Evolutionary conservation across 108 stramenopile genomes (phyloP).

Genomic region (Parietichytrium sp.): DNA sequence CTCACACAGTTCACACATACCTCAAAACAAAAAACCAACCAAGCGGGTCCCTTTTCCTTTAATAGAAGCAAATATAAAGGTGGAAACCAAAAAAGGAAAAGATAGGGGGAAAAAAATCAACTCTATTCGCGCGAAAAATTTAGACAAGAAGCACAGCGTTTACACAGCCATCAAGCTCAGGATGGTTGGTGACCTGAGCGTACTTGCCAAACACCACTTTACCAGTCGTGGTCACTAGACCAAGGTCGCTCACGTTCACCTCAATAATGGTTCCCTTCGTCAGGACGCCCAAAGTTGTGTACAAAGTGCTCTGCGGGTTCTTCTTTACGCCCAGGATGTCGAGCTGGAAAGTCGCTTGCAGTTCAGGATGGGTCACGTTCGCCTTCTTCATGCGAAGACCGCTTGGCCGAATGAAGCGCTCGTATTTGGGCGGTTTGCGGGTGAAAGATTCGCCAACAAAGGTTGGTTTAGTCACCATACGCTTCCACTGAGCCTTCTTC

Average conservation of each 20-base stretch:
- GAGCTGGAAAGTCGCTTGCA: slow-evolving; percentile 96
- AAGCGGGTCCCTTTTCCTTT: too few species aligned
- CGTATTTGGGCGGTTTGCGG: slow-evolving; percentile 98
- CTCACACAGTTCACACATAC: too few species aligned
- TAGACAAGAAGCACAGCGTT: slow-evolving; percentile 83
- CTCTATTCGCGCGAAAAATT: too few species aligned
- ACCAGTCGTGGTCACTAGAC: slow-evolving; percentile 93
- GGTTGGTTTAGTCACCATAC: slow-evolving; percentile 95
- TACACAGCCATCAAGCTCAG: slow-evolving; percentile 87
- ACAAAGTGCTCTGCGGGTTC: slow-evolving; percentile 86
- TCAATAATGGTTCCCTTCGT: slow-evolving; percentile 99
- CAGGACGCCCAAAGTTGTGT: slow-evolving; percentile 95
- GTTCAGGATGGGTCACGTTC: slow-evolving; percentile 98
- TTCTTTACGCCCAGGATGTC: slow-evolving; percentile 98
- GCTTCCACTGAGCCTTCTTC: slow-evolving; percentile 94
- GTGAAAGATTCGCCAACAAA: slow-evolving; percentile 96
- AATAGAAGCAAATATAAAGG: too few species aligned
- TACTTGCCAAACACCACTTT: slow-evolving; percentile 99
- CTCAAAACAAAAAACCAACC: too few species aligned
- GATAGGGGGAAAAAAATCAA: too few species aligned
- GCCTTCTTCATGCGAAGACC: slow-evolving; percentile 97
- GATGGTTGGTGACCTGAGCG: slow-evolving; percentile 97
- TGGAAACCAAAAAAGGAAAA: too few species aligned
- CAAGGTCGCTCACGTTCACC: slow-evolving; percentile 94
- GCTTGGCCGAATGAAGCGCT: slow-evolving; percentile 95